Evolutionary conservation across 768 basidiomycete species (phyloP), one percentile per base, ranked within the genome.

Genomic region (Pisolithus marmoratus): DNA sequence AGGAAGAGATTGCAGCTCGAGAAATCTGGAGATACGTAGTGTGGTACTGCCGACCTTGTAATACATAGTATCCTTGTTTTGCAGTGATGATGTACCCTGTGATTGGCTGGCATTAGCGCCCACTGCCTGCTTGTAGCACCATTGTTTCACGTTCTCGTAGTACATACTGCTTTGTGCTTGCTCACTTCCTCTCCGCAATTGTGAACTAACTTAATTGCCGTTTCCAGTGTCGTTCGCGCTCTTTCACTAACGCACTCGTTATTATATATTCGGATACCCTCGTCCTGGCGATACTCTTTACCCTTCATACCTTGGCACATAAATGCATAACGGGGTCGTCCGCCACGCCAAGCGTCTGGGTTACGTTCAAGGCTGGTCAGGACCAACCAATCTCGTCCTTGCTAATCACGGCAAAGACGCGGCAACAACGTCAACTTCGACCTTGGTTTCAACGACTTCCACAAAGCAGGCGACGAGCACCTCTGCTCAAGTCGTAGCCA

Each of bases 1-100:
- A 76, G 86, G 50, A 88, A 88, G 65, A 76, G 84, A 48, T 80
- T 81, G 51, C 87, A 87, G 54, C 67, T 88, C 27, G 81, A 87
- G 59, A 79, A 75, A 61, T 84, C 85, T 2, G 62, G 67, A n/a
- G 74, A 77, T 38, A 56, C 66, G 49, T 78, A 73, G 49, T 64
- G 51, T 29, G 27, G 2, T 57, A 58, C 23, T 50, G 17, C 17
- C 43, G 8, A 31, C 46, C 41, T 44, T 34, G 36, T 46, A 42
- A 24, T 42, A 44, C 53, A 31, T 44, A 40, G 42, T 46, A 38
- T 19, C 46, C 34, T 46, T 46, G 26, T 27, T 27, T 27, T 8
- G 26, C 26, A 27, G 5, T 5, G 26, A 27, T 27, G 26, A 34
- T 34, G 14, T 4, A 15, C 5, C 34, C 5, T 14, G 12, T 34